Base-by-base conservation (phyloP, 2,329 filamentous ascomycete genomes). In the Macrophomina pseudophaseolina region DNA sequence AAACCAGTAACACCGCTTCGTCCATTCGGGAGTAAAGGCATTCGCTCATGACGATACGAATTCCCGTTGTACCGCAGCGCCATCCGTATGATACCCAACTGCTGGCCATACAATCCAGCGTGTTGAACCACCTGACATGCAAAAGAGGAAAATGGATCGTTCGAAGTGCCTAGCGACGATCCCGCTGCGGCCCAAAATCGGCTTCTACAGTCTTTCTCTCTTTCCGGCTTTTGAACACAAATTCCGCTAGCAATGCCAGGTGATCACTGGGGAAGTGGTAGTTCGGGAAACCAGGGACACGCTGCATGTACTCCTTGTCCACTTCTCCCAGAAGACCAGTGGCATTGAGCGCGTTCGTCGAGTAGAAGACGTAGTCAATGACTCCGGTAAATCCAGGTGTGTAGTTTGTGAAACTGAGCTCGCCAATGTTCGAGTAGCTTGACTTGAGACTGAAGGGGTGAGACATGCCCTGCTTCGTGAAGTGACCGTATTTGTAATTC, bases 351-450 rank as follows among this genome's bases (percentile, higher is more conserved):
- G 91, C 89, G 78, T 95, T 97, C 67, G 93, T 94, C 66, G 93
- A 94, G 80, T 97, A 99, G 93, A 94, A 98, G 74, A 99, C 93
- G 79, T 98, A 97, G 78, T 99, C 95, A 71, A 99, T 91, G 66
- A 96, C 92, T 69, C 93, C 94, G 62, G 88, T 87, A 80, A 97
- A 99, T n/a, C 89, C 88, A 1, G 95, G 94, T 14, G 93, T 96
- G 80, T 98, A 99, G 80, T 99, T 99, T 54, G 95, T 99, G 78
- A 97, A 99, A 4, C 89, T 88, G 72, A 98, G 82, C 76, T 97
- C 92, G 67, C 93, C 91, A 63, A 97, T 90, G 69, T 91, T 87
- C 42, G 88, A 87, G 78, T 99, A 99, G 3, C 93, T 90, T 28
- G 95, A 97, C 74, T 95, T 93, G 71, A 99, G 84, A 74, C 90